Percentiles rank a stretch among this genome's conserved stretches.
Evolutionary conservation across 108 stramenopile genomes (phyloP).

Genomic region (Fistulifera pelliculosa): DNA sequence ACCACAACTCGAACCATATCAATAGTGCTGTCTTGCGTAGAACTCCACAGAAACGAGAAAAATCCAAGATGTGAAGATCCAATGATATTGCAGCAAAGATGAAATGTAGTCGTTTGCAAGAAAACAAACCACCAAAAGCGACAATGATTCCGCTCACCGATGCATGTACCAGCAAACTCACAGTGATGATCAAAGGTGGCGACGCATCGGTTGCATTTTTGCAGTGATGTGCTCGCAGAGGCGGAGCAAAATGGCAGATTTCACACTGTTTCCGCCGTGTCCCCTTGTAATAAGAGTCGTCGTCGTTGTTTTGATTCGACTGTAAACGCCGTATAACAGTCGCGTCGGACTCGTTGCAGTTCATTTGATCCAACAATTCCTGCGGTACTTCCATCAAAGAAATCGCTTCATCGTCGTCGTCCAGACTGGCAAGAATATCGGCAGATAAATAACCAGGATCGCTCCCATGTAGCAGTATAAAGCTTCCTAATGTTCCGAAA

Average conservation of each 20-base stretch:
- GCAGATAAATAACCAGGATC: too few species aligned
- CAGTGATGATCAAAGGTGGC: conserved; percentile 91
- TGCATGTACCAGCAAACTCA: conserved; percentile 66
- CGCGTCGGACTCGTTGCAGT: too few species aligned
- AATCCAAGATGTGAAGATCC: conserved; percentile 14
- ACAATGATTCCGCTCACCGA: conserved; percentile 87
- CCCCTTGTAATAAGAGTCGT: too few species aligned
- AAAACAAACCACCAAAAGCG: conserved; percentile 76
- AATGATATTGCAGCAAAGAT: conserved; percentile 23
- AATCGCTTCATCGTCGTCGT: too few species aligned
- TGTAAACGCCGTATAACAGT: too few species aligned
- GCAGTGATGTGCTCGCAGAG: conserved; percentile 84
- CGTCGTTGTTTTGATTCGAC: too few species aligned
- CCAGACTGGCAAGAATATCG: too few species aligned
- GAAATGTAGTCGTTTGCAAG: conserved; percentile 37
- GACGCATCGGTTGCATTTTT: conserved; percentile 62
- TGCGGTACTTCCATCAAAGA: too few species aligned
- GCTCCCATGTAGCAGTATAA: too few species aligned
- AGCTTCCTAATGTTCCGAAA: too few species aligned
- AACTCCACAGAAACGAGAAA: conserved; percentile 9
- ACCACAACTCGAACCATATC: conserved; percentile 6
- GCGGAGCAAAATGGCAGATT: conserved; percentile 45
- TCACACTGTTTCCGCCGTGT: conserved; percentile 34
- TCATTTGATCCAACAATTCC: too few species aligned
- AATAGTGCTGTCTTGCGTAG: background rate